A percentile compares a stretch with the other conserved stretches of the same genome.
phyloP scores from a whole-genome alignment of 2,329 filamentous ascomycete species.

The Arthrobotrys iridis region DNA sequence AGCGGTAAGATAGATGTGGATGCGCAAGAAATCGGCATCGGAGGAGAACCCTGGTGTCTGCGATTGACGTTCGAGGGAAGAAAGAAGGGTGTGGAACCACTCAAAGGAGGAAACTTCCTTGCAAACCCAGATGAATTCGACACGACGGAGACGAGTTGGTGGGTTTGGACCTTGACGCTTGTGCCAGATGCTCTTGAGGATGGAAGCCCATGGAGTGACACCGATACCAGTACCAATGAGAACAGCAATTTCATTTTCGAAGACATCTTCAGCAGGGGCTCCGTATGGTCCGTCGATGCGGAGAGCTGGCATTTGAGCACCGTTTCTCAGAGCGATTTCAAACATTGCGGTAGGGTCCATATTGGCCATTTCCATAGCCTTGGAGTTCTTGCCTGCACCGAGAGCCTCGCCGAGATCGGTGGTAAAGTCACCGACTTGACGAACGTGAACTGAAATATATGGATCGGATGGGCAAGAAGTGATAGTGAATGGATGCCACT shows the following conservation, averaged over 20 bases:
- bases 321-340: conserved; percentile 92
- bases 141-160: conserved; percentile 85
- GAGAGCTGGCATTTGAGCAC: conserved; percentile 87
- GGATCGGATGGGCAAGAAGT: conserved; percentile 97
- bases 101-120: conserved; percentile 95
- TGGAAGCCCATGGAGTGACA: conserved; percentile 85
- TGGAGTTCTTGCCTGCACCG: conserved; percentile 81
- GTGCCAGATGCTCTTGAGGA: conserved; percentile 98
- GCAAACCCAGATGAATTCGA: conserved; percentile 99
- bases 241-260: conserved; percentile 88
- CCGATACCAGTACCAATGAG: conserved; percentile 87
- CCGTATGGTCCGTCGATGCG: conserved; percentile 96
- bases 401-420: conserved; percentile 91
- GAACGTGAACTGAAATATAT: conserved; percentile 92
- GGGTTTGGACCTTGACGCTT: conserved; percentile 89
- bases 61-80: conserved; percentile 88
- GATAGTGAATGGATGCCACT: conserved; percentile 99
- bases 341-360: conserved; percentile 97
- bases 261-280: conserved; percentile 96
- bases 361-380: conserved; percentile 87
- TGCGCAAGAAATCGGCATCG: conserved; percentile 83
- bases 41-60: conserved; percentile 73
- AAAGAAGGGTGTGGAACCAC: conserved; percentile 96
- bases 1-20: conserved; percentile 97
- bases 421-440: conserved; percentile 97